Percentiles rank a stretch among this genome's conserved stretches.
Conservation (phyloP, 257 asterid species). For the Rauvolfia tetraphylla region DNA sequence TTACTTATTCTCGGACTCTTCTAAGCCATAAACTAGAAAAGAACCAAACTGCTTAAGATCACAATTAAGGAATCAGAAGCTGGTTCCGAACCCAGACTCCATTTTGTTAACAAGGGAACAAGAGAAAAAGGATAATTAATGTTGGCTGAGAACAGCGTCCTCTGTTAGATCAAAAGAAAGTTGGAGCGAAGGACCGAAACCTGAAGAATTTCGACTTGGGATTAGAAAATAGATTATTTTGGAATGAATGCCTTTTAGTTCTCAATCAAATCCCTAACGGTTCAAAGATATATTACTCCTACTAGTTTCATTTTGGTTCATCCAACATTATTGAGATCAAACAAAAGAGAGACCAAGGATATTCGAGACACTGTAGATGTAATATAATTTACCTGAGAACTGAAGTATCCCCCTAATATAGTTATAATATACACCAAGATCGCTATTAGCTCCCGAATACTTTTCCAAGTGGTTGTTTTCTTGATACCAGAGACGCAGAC, state of each 20-base stretch:
- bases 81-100: not conserved
- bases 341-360: not conserved
- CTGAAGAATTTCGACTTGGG: too few relatives aligned
- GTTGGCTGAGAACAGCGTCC: not conserved
- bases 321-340: too few relatives aligned
- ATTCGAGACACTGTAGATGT: not conserved
- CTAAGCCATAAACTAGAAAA: not conserved
- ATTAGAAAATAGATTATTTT: too few relatives aligned
- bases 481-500: not conserved
- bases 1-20: not conserved
- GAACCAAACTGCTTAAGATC: not conserved
- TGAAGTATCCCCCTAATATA: not conserved
- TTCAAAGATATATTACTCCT: too few relatives aligned
- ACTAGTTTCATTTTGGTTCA: too few relatives aligned
- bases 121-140: too few relatives aligned
- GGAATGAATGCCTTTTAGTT: not conserved
- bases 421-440: not conserved
- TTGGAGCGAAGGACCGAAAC: not conserved
- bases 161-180: constrained; percentile 1
- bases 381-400: not conserved
- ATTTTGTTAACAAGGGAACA: too few relatives aligned
- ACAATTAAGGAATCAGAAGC: not conserved
- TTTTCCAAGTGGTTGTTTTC: constrained; percentile 8
- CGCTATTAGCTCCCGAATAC: not conserved
- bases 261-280: too few relatives aligned